A percentile compares a stretch with the other conserved stretches of the same genome.
These are phyloP conservation scores for Cephaloascus albidus DNA, from an alignment of 805 yeast species.

Conservation along the genomic window DNA sequence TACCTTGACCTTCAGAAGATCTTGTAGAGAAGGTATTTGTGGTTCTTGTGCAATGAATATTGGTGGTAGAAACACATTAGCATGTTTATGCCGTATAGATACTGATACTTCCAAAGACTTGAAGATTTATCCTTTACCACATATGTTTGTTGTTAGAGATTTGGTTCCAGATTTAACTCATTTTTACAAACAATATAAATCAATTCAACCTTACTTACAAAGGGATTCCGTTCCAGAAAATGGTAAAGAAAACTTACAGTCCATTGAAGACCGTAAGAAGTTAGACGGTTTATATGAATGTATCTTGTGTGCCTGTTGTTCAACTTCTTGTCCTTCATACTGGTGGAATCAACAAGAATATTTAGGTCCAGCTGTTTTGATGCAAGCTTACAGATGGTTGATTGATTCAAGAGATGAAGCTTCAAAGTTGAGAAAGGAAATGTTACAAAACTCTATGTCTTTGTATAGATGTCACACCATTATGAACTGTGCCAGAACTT, in stretches of 20 bases:
- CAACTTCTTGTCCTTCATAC: constrained; percentile 97
- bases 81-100: constrained; percentile 93
- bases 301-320: constrained; percentile 97
- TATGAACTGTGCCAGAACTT: constrained; percentile 96
- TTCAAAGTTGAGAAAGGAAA: constrained; percentile 65
- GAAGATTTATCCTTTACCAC: constrained; percentile 95
- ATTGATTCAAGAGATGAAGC: constrained; percentile 96
- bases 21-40: constrained; percentile 99
- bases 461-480: constrained; percentile 98
- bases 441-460: constrained; percentile 95
- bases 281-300: constrained; percentile 96
- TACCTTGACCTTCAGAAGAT: constrained; percentile 91
- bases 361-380: constrained; percentile 95
- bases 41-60: constrained; percentile 99
- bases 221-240: constrained; percentile 72
- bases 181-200: constrained; percentile 96
- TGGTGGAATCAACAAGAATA: constrained; percentile 99
- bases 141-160: constrained; percentile 95
- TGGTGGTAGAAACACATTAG: constrained; percentile 94
- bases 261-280: constrained; percentile 88
- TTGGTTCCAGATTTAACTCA: constrained; percentile 96
- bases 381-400: constrained; percentile 99
- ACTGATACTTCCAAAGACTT: constrained; percentile 62
- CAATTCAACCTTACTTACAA: constrained; percentile 94
- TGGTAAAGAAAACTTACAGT: constrained; percentile 89